Evolutionary conservation across 2,329 filamentous ascomycete genomes (phyloP).

Genomic region (Amesomyces nigricolor): DNA sequence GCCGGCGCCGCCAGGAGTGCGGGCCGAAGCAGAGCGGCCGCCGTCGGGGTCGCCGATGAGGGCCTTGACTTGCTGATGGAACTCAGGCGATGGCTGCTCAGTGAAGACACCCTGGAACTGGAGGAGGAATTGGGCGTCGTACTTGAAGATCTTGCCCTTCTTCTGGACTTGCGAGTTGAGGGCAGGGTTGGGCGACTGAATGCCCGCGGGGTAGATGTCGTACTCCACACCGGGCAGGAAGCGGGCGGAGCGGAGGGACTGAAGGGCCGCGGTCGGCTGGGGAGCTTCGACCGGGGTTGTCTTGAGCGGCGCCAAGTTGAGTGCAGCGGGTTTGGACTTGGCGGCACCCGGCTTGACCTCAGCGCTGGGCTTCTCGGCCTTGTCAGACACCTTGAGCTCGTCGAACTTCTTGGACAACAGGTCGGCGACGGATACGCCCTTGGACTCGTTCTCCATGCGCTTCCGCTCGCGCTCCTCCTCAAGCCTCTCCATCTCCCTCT

Average conservation of each 20-base stretch:
- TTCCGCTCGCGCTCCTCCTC: constrained; percentile 65
- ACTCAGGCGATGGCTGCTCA: constrained; percentile 91
- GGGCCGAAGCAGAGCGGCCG: constrained; percentile 55
- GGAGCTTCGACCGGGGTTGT: constrained; percentile 83
- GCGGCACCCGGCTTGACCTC: constrained; percentile 48
- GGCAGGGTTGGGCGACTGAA: constrained; percentile 86
- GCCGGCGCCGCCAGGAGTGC: constrained; percentile 49
- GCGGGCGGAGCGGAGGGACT: constrained; percentile 84
- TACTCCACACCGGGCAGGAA: constrained; percentile 76
- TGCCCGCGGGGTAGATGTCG: constrained; percentile 74
- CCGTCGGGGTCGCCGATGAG: constrained; percentile 73
- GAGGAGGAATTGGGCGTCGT: constrained; percentile 89
- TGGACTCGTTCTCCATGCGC: constrained; percentile 46
- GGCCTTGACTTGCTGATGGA: constrained; percentile 83
- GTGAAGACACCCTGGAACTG: constrained; percentile 96
- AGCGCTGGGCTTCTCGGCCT: constrained; percentile 27
- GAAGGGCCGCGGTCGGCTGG: constrained; percentile 89
- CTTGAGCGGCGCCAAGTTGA: constrained; percentile 78
- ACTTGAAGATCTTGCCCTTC: constrained; percentile 82
- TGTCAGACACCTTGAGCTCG: constrained; percentile 36
- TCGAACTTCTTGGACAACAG: constrained; percentile 40
- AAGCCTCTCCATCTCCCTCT: constrained; percentile 65
- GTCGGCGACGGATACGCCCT: constrained; percentile 47
- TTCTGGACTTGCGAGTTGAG: constrained; percentile 74
- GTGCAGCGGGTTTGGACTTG: constrained; percentile 69